Evolutionary conservation across 208 protist species (phyloP), one percentile per base, ranked within the genome.

Genomic region (Sergeia podlipaevii): DNA sequence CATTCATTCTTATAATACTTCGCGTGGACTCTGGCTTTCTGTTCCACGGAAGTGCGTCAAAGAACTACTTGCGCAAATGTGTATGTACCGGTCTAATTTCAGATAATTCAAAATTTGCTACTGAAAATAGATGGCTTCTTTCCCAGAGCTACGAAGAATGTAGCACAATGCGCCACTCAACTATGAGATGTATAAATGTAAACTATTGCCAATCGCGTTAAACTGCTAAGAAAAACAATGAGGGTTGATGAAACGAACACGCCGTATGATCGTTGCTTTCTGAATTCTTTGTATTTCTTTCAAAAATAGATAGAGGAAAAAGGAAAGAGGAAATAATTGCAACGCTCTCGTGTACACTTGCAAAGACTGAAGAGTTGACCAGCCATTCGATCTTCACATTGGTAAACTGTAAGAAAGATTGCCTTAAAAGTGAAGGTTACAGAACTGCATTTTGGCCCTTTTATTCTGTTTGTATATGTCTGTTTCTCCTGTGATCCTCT

Each of bases 101-200:
- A n/a, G n/a, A n/a, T n/a, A n/a, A n/a, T n/a, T n/a, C n/a, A n/a
- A 51, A 6, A 39, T 29, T 15, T 41, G 29, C 20, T 24, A 53
- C 20, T 28, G 32, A 56, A 56, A 8, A 38, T 15, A 38, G 10
- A 38, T 15, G 33, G 33, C 8, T n/a, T 15, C 33, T 8, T n/a
- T 38, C n/a, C n/a, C n/a, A 44, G 39, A 5, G 39, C 5, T 15
- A 44, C 17, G 39, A 44, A 20, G 39, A 44, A 47, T n/a, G n/a
- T n/a, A n/a, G n/a, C n/a, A n/a, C n/a, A n/a, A n/a, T n/a, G n/a
- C n/a, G n/a, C n/a, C n/a, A n/a, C n/a, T n/a, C n/a, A n/a, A n/a
- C n/a, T n/a, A n/a, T n/a, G n/a, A n/a, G 24, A 47, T 48, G 20
- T 21, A 47, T 21, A 46, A 47, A 51, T 34, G 51, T 23, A 29